phyloP scores from a whole-genome alignment of 306 rosid genomes.

The Fragaria nilgerrensis region DNA sequence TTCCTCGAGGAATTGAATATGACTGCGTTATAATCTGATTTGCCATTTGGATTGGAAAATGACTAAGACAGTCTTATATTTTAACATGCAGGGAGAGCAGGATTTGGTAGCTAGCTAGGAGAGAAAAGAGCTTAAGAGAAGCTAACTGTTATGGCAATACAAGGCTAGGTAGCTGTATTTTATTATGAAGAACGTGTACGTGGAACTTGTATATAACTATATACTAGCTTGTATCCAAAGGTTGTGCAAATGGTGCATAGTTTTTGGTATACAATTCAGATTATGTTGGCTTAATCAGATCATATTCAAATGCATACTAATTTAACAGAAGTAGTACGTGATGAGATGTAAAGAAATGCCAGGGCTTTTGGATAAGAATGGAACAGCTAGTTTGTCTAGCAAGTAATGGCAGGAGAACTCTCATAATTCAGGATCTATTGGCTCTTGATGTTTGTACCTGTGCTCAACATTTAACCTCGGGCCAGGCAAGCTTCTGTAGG shows the following conservation, averaged over 20 bases:
- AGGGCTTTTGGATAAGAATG: not conserved
- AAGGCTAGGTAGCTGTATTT: not conserved
- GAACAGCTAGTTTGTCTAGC: not conserved
- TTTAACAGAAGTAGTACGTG: not conserved
- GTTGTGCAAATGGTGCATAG: not conserved
- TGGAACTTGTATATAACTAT: not conserved
- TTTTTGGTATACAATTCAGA: not conserved
- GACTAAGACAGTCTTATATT: constrained; percentile 26
- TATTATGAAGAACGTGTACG: not conserved
- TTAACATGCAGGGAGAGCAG: constrained; percentile 28
- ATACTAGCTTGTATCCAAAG: not conserved
- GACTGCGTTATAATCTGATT: constrained; percentile 18
- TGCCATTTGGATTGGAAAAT: constrained; percentile 34
- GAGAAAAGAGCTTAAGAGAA: constrained; percentile 12
- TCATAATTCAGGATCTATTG: not conserved
- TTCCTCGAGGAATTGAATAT: constrained; percentile 34
- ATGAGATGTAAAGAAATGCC: not conserved
- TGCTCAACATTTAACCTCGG: not conserved
- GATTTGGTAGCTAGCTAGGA: constrained; percentile 44
- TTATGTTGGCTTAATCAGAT: too few relatives aligned
- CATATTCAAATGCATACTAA: not conserved
- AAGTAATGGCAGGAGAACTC: not conserved
- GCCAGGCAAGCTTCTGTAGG: not conserved
- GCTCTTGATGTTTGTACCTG: not conserved
- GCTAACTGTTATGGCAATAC: not conserved